A percentile compares a stretch with the other conserved stretches of the same genome.
Conservation (phyloP, 176 grass and related monocot species). For the Cocos nucifera region DNA sequence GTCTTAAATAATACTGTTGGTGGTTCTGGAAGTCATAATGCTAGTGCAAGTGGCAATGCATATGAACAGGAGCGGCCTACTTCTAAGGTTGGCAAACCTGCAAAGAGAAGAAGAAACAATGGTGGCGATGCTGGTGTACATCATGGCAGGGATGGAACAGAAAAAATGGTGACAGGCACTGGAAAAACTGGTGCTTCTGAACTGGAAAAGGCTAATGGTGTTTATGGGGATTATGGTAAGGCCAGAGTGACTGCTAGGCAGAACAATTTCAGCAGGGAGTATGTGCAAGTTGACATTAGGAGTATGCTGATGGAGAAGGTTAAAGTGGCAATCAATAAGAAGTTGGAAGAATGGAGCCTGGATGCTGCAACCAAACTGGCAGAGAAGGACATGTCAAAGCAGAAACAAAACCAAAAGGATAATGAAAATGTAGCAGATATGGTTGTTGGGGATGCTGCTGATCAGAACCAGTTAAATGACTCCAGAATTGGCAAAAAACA, state of each 20-base stretch:
- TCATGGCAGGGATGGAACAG: conserved; percentile 36
- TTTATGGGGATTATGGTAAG: conserved; percentile 5
- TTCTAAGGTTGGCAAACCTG: conserved; percentile 33
- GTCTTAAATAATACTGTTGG: conserved; percentile 19
- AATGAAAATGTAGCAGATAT: conserved; percentile 18
- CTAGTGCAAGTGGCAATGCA: conserved; percentile 23
- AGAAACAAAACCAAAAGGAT: conserved; percentile 13
- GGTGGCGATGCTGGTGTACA: conserved; percentile 20
- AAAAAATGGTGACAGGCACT: conserved; percentile 22
- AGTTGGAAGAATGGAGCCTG: conserved; percentile 33
- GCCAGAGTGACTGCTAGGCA: neutral
- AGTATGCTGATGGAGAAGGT: conserved; percentile 36
- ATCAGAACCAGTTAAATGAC: conserved; percentile 30
- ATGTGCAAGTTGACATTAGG: conserved; percentile 39
- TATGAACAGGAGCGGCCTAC: conserved; percentile 31
- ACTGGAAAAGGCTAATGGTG: conserved; percentile 20
- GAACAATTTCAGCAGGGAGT: conserved; percentile 44
- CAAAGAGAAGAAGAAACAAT: conserved; percentile 43
- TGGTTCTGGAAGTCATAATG: too few species aligned
- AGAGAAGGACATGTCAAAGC: conserved; percentile 9
- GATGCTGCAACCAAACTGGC: conserved; percentile 7
- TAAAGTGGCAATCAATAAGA: conserved; percentile 27
- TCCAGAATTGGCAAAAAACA: conserved; percentile 12
- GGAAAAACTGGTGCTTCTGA: conserved; percentile 21
- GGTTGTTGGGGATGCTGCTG: conserved; percentile 8